A percentile compares a stretch with the other conserved stretches of the same genome.
Conservation (phyloP, 495 filamentous ascomycete species). For the Alectoria sarmentosa region DNA sequence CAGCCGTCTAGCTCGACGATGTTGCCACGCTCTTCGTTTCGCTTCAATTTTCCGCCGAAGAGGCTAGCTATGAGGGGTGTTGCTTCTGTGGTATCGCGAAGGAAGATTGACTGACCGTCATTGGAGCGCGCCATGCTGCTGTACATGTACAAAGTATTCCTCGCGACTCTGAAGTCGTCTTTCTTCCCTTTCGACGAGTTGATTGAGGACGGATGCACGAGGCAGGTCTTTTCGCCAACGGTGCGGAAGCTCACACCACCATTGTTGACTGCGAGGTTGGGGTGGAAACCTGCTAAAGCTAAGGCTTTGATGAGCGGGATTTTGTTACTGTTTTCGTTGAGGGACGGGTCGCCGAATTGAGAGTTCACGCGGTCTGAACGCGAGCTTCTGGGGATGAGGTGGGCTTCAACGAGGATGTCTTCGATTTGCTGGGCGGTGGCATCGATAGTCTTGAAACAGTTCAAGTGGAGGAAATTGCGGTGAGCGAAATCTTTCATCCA, state of each 20-base stretch:
- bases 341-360: slow-evolving; percentile 37
- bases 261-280: slow-evolving; percentile 40
- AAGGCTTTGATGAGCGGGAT: slow-evolving; percentile 45
- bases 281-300: slow-evolving; percentile 40
- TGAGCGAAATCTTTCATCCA: slow-evolving; percentile 32
- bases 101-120: slow-evolving; percentile 37
- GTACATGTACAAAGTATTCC: slow-evolving; percentile 35
- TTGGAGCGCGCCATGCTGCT: slow-evolving; percentile 34
- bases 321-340: slow-evolving; percentile 46
- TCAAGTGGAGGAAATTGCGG: slow-evolving; percentile 35
- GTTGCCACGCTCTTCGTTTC: slow-evolving; percentile 20
- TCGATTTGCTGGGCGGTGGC: slow-evolving; percentile 40
- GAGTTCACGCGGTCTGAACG: slow-evolving; percentile 24
- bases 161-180: neutral
- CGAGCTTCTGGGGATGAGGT: slow-evolving; percentile 35
- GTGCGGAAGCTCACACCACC: slow-evolving; percentile 34
- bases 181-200: slow-evolving; percentile 28
- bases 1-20: slow-evolving; percentile 43
- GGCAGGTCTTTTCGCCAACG: slow-evolving; percentile 33
- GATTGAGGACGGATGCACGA: slow-evolving; percentile 41
- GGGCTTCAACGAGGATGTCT: slow-evolving; percentile 37
- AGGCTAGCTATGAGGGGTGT: slow-evolving; percentile 41
- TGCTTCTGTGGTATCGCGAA: slow-evolving; percentile 40
- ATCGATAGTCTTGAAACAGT: slow-evolving; percentile 37
- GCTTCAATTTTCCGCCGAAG: slow-evolving; percentile 44